Conservation (phyloP, 75 land plant species). For the Pinus taeda region DNA sequence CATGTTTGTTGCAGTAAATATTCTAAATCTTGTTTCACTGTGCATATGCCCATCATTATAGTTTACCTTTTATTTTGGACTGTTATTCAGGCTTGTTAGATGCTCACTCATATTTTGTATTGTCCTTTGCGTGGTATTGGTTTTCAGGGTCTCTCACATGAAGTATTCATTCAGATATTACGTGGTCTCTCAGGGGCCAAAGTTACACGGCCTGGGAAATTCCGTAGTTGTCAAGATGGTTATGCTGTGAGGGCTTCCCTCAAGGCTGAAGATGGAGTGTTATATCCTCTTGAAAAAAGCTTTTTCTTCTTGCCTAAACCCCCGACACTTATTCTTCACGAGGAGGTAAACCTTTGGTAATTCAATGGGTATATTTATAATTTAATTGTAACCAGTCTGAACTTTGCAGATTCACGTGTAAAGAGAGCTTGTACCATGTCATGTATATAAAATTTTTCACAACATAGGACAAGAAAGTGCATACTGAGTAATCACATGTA, state of each 20-base stretch:
- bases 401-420: not conserved
- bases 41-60: not conserved
- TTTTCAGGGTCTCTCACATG: constrained; percentile 72
- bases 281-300: constrained; percentile 89
- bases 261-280: constrained; percentile 91
- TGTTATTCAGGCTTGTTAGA: not conserved
- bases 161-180: constrained; percentile 67
- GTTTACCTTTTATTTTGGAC: not conserved
- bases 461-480: not conserved
- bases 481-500: not conserved
- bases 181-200: constrained; percentile 84
- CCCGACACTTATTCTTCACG: constrained; percentile 88
- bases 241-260: constrained; percentile 92
- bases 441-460: not conserved
- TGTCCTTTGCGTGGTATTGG: not conserved
- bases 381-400: not conserved
- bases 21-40: not conserved
- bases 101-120: not conserved
- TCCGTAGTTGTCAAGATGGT: constrained; percentile 87
- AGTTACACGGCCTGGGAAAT: constrained; percentile 82
- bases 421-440: not conserved
- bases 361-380: not conserved
- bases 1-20: not conserved
- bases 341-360: constrained; percentile 49
- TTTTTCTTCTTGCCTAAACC: constrained; percentile 94